Base-by-base conservation (phyloP, 176 grass and related monocot genomes). In the Areca catechu region DNA sequence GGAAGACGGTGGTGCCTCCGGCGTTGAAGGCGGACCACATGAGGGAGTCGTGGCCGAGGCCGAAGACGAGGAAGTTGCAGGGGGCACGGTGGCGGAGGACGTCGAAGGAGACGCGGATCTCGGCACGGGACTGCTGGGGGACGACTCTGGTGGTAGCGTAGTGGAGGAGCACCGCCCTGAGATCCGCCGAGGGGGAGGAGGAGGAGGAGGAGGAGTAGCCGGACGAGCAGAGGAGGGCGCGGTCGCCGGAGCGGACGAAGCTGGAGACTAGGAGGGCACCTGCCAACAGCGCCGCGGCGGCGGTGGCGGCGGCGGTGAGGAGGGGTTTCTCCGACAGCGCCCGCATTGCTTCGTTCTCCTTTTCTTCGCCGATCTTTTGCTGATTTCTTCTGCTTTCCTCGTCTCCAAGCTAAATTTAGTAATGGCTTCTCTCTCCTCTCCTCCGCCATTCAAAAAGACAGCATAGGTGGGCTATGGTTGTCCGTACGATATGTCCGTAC, bases 11-110 rank as follows among this genome's bases (percentile, higher is more conserved):
- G 77, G 53, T 53, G 63, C 82, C 82, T 19, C 77, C 82, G 4
- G 77, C 68, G 82, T 85, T 85, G 49, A 85, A 73, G 57, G 82
- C 77, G 68, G 79, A 64, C 82, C 82, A 85, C 4, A 85, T 77
- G 24, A 19, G 5, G 0, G 82, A 85, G 69, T 85, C 82, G 57
- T 20, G 82, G 48, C 82, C 82, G 0, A 85, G 72, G 77, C 77
- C 29, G 49, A 66, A 66, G 48, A 66, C 63, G 19, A 66, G 63
- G 48, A 66, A 51, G 49, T 66, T 66, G 63, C 70, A 50, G 56
- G 82, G 82, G 47, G 77, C 66, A 19, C 77, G 82, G 22, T 68
- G 68, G 6, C 63, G 77, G 57, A 85, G 82, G 34, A 85, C 82
- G 53, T 21, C 77, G 10, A 80, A 77, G 4, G 82, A 76, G 0